A percentile compares a stretch with the other conserved stretches of the same genome.
phyloP scores from a whole-genome alignment of 164 flowering plant species.

The Annona cherimola region DNA sequence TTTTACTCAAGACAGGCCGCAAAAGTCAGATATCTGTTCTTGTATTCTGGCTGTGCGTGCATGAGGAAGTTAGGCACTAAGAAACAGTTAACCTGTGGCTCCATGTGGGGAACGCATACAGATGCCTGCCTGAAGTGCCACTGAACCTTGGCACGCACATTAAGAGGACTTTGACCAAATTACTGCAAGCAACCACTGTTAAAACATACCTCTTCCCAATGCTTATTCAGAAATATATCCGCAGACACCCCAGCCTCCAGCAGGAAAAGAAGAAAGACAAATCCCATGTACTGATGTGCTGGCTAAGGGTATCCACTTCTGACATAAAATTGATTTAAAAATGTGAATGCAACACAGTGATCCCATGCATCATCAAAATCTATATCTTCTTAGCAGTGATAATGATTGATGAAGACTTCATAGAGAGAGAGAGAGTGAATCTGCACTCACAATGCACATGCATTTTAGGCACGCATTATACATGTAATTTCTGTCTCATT shows the following conservation, averaged over 20 bases:
- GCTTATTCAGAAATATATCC: slow-evolving; percentile 65
- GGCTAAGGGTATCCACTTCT: slow-evolving; percentile 29
- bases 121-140: not conserved
- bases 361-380: too few relatives aligned
- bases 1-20: not conserved
- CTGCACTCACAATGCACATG: too few relatives aligned
- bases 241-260: slow-evolving; percentile 71
- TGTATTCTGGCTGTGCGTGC: not conserved
- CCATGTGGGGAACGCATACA: not conserved
- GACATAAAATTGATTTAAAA: not conserved
- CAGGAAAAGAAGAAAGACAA: slow-evolving; percentile 55
- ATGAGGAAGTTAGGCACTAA: not conserved
- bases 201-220: slow-evolving; percentile 72
- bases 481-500: too few relatives aligned
- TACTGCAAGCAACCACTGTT: not conserved
- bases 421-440: too few relatives aligned
- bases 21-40: not conserved
- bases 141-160: not conserved
- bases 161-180: not conserved
- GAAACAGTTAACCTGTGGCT: not conserved
- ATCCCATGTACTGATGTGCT: slow-evolving; percentile 52
- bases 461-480: too few relatives aligned
- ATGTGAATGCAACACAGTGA: too few relatives aligned
- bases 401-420: too few relatives aligned
- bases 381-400: too few relatives aligned